These are phyloP conservation scores for Cryptosporidium andersoni DNA, from an alignment of 169 alveolate genomes.

Conservation along the genomic window DNA sequence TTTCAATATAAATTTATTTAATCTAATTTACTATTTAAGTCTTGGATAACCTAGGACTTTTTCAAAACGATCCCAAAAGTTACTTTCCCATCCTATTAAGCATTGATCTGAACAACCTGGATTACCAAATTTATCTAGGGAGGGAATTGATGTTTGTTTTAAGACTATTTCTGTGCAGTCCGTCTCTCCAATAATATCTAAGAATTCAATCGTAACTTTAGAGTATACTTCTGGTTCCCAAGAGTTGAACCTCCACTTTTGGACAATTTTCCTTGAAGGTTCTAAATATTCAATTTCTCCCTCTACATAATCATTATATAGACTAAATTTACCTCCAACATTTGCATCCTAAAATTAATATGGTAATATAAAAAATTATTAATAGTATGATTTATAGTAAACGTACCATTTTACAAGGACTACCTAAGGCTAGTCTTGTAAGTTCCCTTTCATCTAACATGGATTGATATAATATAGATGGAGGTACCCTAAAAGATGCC, in stretches of 20 bases:
- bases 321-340: slow-evolving; percentile 53
- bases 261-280: slow-evolving; percentile 20
- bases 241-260: slow-evolving; percentile 59
- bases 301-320: slow-evolving; percentile 55
- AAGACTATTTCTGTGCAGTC: slow-evolving; percentile 45
- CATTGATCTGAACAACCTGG: slow-evolving; percentile 69
- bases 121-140: slow-evolving; percentile 58
- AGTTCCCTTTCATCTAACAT: slow-evolving; percentile 38
- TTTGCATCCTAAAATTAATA: slow-evolving; percentile 35
- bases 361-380: not conserved
- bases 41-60: slow-evolving; percentile 61
- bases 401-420: slow-evolving; percentile 61
- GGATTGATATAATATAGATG: slow-evolving; percentile 30
- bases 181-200: slow-evolving; percentile 43
- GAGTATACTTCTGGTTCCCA: slow-evolving; percentile 59
- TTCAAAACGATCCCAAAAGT: slow-evolving; percentile 70
- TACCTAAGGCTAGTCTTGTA: slow-evolving; percentile 63
- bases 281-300: slow-evolving; percentile 23
- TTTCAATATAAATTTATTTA: too few species aligned
- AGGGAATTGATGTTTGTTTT: slow-evolving; percentile 39
- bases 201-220: slow-evolving; percentile 51
- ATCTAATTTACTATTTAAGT: slow-evolving; percentile 4
- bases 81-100: slow-evolving; percentile 43
- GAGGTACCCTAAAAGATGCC: slow-evolving; percentile 64
- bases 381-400: not conserved